Evolutionary conservation across 2,329 filamentous ascomycete genomes (phyloP), one percentile per base, ranked within the genome.

Genomic region (Trichoderma sp.): DNA sequence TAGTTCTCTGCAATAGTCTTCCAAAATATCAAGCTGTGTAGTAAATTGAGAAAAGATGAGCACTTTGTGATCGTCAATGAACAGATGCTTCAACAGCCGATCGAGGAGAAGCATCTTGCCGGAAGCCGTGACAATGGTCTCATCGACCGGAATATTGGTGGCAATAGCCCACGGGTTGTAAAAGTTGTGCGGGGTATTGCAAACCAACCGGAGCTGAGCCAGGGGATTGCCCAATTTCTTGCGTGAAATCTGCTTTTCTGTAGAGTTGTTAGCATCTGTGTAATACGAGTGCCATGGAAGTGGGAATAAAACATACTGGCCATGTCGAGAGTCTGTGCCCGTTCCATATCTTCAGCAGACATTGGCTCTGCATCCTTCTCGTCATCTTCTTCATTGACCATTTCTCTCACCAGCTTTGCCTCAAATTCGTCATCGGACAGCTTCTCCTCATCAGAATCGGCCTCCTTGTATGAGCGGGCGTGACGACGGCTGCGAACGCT

Each of bases 31-130:
- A 0, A 99, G 87, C 71, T 97, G 94, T 0, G 91, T 97, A 68
- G 94, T 96, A 81, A 99, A 99, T 75, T 99, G 95, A 0, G 92
- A 96, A 79, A 99, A 99, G 61, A 99, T 93, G 54, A 99, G 86
- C 32, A 98, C 90, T 75, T 98, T 98, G 81, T 97, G 94, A 4
- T 87, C 90, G 1, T 87, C 84, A 0, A 82, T 71, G 68, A 99
- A 90, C 0, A 99, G 84, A 2, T 84, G 84, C 0, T 92, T 91
- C 0, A 99, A 85, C 0, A 99, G 84, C 0, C 93, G 89, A 76
- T 99, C 95, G 0, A 99, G 86, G 0, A 99, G 86, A 2, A 97
- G 86, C 93, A 99, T 97, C 78, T 99, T 99, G 15, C 95, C 95
- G 0, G 93, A 97, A 0, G 92, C 88, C 0, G 91, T 94, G 37